Percentiles rank a stretch among this genome's conserved stretches.
Conservation (phyloP, 1,284 basidiomycete genomes). For the Moesziomyces globuligerus region DNA sequence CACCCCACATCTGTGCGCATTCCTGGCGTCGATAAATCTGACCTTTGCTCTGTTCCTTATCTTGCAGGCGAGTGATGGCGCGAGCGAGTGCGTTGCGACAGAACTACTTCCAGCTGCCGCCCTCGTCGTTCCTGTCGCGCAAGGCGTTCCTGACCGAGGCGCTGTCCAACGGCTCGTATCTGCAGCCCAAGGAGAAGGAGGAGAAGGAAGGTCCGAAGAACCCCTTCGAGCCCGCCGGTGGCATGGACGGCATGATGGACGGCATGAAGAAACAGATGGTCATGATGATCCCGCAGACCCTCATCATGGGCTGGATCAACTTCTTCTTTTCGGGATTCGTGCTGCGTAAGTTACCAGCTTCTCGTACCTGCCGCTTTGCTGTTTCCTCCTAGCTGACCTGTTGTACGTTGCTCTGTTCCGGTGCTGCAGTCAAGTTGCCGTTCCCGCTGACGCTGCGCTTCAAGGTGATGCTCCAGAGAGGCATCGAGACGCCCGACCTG, state of each 20-base stretch:
- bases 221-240: slow-evolving; percentile 82
- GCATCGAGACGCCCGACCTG: slow-evolving; percentile 94
- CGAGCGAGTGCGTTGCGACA: slow-evolving; percentile 51
- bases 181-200: slow-evolving; percentile 53
- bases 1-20: no score
- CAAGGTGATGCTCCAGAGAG: slow-evolving; percentile 98
- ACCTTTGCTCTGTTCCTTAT: neutral
- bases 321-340: slow-evolving; percentile 99
- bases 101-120: slow-evolving; percentile 58
- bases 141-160: slow-evolving; percentile 52
- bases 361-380: neutral
- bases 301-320: slow-evolving; percentile 99
- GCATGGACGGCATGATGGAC: slow-evolving; percentile 99
- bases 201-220: slow-evolving; percentile 69
- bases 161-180: slow-evolving; percentile 57
- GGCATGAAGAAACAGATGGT: slow-evolving; percentile 99
- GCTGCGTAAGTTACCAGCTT: slow-evolving; percentile 75
- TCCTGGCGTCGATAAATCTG: neutral
- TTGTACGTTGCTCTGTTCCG: neutral
- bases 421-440: slow-evolving; percentile 78
- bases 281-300: slow-evolving; percentile 73
- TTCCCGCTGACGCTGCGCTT: slow-evolving; percentile 97
- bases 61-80: slow-evolving; percentile 54
- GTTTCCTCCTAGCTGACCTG: neutral
- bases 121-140: slow-evolving; percentile 51